Conservation (phyloP, 805 yeast species). For the Monosporozyma aerobia region DNA sequence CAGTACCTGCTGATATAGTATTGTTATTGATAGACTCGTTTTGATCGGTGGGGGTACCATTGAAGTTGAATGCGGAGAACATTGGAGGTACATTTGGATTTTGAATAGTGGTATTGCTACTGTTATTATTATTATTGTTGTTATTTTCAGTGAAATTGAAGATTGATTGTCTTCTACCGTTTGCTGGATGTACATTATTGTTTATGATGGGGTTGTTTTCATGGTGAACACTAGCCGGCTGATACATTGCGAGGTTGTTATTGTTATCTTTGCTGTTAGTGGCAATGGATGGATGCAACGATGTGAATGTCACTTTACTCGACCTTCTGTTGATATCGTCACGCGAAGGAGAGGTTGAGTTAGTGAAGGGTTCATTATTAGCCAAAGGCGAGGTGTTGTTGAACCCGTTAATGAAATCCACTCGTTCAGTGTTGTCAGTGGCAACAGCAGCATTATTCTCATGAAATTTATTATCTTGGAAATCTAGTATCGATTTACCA, state of each 20-base stretch:
- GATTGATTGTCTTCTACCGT: constrained; percentile 10
- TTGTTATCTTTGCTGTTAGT: not conserved
- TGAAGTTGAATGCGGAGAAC: not conserved
- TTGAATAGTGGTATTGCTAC: not conserved
- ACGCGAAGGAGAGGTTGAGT: not conserved
- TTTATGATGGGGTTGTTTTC: not conserved
- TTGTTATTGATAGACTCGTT: not conserved
- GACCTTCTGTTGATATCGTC: not conserved
- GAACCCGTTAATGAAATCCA: constrained; percentile 24
- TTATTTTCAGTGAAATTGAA: constrained; percentile 3
- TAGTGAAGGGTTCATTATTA: not conserved
- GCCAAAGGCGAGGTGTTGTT: constrained; percentile 4
- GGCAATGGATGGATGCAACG: not conserved
- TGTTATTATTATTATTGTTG: too few species aligned
- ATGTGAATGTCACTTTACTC: not conserved
- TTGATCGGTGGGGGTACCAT: not conserved
- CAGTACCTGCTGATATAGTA: not conserved
- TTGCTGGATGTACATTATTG: not conserved
- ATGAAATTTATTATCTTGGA: constrained; percentile 17
- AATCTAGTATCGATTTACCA: constrained; percentile 28
- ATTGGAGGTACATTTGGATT: not conserved
- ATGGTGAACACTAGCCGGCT: not conserved
- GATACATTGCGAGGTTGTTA: not conserved
- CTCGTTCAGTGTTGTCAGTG: not conserved
- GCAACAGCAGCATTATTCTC: not conserved